Percentiles rank a stretch among this genome's conserved stretches.
These are phyloP conservation scores for Geotrichum bryndzae DNA, from an alignment of 1,139 yeast species.

Conservation along the genomic window DNA sequence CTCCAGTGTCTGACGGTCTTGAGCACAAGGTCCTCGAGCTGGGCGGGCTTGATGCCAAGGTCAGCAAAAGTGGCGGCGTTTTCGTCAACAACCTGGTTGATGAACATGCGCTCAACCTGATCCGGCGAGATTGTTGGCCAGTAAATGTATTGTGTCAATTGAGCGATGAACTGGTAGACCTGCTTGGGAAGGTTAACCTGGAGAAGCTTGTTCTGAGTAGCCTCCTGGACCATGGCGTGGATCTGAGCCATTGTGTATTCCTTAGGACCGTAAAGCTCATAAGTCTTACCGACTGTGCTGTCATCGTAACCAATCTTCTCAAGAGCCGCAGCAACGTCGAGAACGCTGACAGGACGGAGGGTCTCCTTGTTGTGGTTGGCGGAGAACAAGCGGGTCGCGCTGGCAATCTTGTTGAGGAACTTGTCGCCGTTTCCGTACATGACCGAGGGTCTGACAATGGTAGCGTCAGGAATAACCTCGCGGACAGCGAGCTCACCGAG, in stretches of 20 bases:
- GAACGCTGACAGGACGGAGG: constrained; percentile 67
- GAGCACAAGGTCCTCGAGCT: constrained; percentile 63
- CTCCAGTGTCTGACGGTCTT: constrained; percentile 47
- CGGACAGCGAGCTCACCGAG: constrained; percentile 67
- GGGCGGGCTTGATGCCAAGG: constrained; percentile 65
- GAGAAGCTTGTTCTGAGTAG: constrained; percentile 42
- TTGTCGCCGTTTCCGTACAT: constrained; percentile 74
- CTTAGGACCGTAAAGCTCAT: constrained; percentile 72
- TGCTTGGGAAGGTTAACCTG: constrained; percentile 51
- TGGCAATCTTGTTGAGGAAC: constrained; percentile 58
- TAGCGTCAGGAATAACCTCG: constrained; percentile 64
- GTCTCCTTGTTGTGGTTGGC: constrained; percentile 61
- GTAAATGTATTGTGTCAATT: constrained; percentile 51
- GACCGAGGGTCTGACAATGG: constrained; percentile 82
- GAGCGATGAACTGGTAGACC: constrained; percentile 42
- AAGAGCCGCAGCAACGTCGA: constrained; percentile 73
- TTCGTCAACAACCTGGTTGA: constrained; percentile 59
- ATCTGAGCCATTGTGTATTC: constrained; percentile 58
- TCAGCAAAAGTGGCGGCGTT: constrained; percentile 62
- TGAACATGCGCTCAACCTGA: constrained; percentile 67
- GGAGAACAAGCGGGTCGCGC: constrained; percentile 49
- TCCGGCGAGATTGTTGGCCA: constrained; percentile 71
- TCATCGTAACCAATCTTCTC: constrained; percentile 80
- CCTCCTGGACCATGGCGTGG: constrained; percentile 62
- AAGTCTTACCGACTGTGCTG: constrained; percentile 69